Evolutionary conservation across 768 basidiomycete genomes (phyloP), one percentile per base, ranked within the genome.

Genomic region (Leccinum longicurvipes): DNA sequence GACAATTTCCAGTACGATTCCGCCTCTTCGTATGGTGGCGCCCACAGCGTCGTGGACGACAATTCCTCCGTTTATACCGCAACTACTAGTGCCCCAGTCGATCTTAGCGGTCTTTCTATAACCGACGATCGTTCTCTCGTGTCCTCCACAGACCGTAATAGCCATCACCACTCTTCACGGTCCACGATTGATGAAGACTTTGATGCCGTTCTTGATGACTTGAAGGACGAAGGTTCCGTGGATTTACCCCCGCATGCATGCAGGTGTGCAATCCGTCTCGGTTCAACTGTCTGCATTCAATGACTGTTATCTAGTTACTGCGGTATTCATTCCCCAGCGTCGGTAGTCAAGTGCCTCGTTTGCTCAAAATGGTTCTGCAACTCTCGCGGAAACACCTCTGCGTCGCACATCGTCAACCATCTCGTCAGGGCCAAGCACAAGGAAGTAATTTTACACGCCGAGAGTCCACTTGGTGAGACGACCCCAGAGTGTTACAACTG

Each of bases 401-500:
- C 95, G 2, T 98, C 96, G 1, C 97, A 99, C 70, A 98, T 99
- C 64, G 96, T 99, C 62, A 98, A 98, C 72, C 97, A 99, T 75
- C 83, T 99, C 56, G 97, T 99, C 48, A 93, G 96, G 67, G 95
- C 97, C 28, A 98, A 98, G 75, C 97, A 99, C 77, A 98, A 98
- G 76, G 97, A 99, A 69, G 96, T 99, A 59, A 91, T 96, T 58
- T 76, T 99, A 28, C 97, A 99, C 67, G 89, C 91, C 50, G 96
- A 98, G 65, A 89, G 90, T 56, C 93, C 96, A 2, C 79, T 99
- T 3, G 97, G 97, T 2, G 97, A 98, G 74, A 98, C 97, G 1
- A 91, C 92, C 0, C 97, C 97, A 0, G 97, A 99, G 75, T 99
- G 97, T 72, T 99, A 99, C 78, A 95, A 94, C 67, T 99, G 97